Conservation (phyloP, 2,329 filamentous ascomycete species). For the Diaporthe citriasiana region DNA sequence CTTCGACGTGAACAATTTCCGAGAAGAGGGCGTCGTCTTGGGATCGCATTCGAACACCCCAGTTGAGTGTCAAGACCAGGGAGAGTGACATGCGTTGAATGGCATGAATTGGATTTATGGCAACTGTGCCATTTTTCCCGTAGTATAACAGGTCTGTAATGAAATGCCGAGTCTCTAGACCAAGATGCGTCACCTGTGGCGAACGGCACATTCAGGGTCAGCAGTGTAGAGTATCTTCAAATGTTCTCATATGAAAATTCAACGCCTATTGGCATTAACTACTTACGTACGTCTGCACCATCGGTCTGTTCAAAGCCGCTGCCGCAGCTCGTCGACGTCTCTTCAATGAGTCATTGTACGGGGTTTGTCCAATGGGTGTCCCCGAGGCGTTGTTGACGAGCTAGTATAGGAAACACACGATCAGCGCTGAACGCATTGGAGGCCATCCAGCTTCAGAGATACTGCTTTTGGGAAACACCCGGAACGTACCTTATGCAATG, state of each 20-base stretch:
- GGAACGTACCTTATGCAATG: slow-evolving; percentile 63
- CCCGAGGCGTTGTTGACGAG: slow-evolving; percentile 49
- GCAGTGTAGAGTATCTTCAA: background rate
- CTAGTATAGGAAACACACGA: background rate
- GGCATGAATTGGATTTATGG: slow-evolving; percentile 66
- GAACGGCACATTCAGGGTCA: background rate
- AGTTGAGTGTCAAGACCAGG: slow-evolving; percentile 75
- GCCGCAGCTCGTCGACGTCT: slow-evolving; percentile 18
- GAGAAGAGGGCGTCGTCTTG: slow-evolving; percentile 66
- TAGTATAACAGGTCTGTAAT: slow-evolving; percentile 71
- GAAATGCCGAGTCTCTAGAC: slow-evolving; percentile 67
- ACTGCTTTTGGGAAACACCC: background rate
- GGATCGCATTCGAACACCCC: slow-evolving; percentile 58
- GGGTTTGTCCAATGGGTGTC: slow-evolving; percentile 5
- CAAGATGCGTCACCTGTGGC: background rate
- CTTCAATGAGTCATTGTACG: slow-evolving; percentile 27
- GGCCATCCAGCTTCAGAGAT: no score
- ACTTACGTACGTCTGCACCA: slow-evolving; percentile 30
- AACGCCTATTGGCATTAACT: rapidly evolving
- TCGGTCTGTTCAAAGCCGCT: slow-evolving; percentile 26
- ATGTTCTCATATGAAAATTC: background rate
- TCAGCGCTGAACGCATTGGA: background rate
- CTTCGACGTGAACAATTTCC: slow-evolving; percentile 74
- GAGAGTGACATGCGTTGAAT: slow-evolving; percentile 57
- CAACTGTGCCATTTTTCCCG: slow-evolving; percentile 65